A percentile compares a stretch with the other conserved stretches of the same genome.
Conservation (phyloP, 2,329 filamentous ascomycete species). For the Waltergamsia citrina region DNA sequence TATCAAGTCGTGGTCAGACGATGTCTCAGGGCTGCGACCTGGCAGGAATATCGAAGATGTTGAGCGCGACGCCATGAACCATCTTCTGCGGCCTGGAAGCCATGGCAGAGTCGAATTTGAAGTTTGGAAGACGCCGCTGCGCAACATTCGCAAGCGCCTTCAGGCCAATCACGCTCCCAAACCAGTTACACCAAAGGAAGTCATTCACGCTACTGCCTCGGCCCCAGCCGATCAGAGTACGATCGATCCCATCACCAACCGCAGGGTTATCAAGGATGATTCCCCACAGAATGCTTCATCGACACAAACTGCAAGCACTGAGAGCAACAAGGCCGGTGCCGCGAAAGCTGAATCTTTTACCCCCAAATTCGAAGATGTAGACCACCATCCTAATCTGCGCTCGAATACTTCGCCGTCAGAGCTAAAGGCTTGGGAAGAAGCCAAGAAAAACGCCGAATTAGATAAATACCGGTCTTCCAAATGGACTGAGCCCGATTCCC, state of each 20-base stretch:
- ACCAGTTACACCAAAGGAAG: constrained; percentile 10
- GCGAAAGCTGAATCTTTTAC: constrained; percentile 9
- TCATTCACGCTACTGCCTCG: constrained; percentile 14
- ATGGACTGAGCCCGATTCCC: constrained; percentile 16
- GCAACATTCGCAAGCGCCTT: constrained; percentile 23
- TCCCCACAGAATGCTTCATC: too few species aligned
- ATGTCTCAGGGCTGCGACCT: constrained; percentile 24
- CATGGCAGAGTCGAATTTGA: constrained; percentile 11
- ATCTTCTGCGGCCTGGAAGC: constrained; percentile 23
- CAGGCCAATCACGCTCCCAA: constrained; percentile 20
- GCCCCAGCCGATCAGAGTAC: constrained; percentile 8
- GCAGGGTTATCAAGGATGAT: constrained; percentile 28
- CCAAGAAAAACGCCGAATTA: constrained; percentile 19
- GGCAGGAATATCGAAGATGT: constrained; percentile 33
- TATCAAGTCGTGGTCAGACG: constrained; percentile 24
- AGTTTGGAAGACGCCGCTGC: constrained; percentile 19
- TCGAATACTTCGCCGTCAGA: constrained; percentile 12
- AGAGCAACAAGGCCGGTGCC: constrained; percentile 9
- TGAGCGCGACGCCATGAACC: constrained; percentile 32
- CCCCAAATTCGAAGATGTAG: constrained; percentile 18
- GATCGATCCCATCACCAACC: constrained; percentile 53
- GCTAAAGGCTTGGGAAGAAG: constrained; percentile 12
- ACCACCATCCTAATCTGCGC: constrained; percentile 17
- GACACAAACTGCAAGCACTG: constrained; percentile 3
- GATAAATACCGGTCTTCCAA: constrained; percentile 24